Evolutionary conservation across 305 asterid genomes (phyloP), one percentile per base, ranked within the genome.

Genomic region (Fraxinus baroniana): DNA sequence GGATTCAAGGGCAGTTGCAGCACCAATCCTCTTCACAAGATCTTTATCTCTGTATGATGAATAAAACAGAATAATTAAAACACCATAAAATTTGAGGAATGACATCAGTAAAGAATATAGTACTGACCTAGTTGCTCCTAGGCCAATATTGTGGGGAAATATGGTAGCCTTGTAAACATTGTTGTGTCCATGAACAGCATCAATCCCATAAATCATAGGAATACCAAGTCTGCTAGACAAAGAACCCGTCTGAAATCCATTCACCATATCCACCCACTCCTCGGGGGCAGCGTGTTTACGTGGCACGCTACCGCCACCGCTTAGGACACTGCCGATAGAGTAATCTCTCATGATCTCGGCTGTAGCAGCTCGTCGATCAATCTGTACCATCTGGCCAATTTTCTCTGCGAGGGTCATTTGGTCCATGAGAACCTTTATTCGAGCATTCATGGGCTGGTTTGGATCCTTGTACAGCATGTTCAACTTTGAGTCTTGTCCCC

Each of bases 1-100:
- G 55, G 81, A 80, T 85, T 90, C 93, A 64, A 80, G 83, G 35
- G 93, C 93, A 22, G 93, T 90, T 70, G 93, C 93, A 55, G 82
- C 88, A 35, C 93, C 92, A 73, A 89, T 90, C 78, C 85, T 89
- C 86, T 87, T 89, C 75, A 89, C 90, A 71, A 90, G 85, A 0
- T 87, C 82, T 3, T 91, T 87, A 46, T 90, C 93, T 82, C 93
- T 88, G 79, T 35, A 80, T 32, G 8, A 18, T 7, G 39, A 24
- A 17, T 26, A 10, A 74, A 18, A 57, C 68, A 57, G 68, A 57
- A 55, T 55, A n/a, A 55, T 55, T 55, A 55, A n/a, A n/a, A 55
- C 9, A 55, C 24, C 64, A n/a, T 55, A 55, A n/a, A 55, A 55
- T 55, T n/a, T 55, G 5, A 55, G 24, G 64, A 55, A n/a, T 55